Conservation (phyloP, 2,329 filamentous ascomycete genomes). For the Trichoderma harzianum region DNA sequence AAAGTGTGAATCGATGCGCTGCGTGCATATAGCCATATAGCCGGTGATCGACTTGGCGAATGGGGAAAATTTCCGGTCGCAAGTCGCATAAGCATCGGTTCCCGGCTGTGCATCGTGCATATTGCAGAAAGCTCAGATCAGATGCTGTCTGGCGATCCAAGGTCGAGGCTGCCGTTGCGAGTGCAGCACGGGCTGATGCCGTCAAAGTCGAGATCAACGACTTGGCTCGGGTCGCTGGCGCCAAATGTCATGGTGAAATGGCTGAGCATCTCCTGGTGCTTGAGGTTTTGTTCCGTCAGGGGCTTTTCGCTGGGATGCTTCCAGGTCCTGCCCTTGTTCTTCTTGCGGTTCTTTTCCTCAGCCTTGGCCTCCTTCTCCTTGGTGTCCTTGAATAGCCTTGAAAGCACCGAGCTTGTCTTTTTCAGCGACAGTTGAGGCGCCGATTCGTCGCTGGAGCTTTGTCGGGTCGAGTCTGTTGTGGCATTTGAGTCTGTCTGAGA, state of each 20-base stretch:
- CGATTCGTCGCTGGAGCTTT: constrained; percentile 26
- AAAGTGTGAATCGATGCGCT: not conserved
- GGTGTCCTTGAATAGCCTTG: constrained; percentile 28
- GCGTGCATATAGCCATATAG: constrained; percentile 5
- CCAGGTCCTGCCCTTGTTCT: constrained; percentile 25
- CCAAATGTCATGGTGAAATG: constrained; percentile 48
- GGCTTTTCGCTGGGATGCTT: constrained; percentile 45
- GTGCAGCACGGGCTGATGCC: constrained; percentile 47
- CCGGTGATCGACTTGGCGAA: constrained; percentile 12
- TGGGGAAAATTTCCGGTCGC: constrained; percentile 13
- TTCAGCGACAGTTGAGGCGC: constrained; percentile 26
- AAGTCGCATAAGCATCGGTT: constrained; percentile 13
- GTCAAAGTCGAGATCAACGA: constrained; percentile 33
- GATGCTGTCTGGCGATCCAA: constrained; percentile 23
- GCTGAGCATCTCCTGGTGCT: constrained; percentile 46
- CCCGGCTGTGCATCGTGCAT: not conserved
- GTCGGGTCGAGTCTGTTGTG: constrained; percentile 30
- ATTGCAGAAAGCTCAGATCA: not conserved
- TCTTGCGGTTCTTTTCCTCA: constrained; percentile 31
- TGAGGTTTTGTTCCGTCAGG: constrained; percentile 43
- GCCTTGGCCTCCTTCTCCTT: constrained; percentile 22
- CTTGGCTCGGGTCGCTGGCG: constrained; percentile 32
- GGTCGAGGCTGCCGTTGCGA: constrained; percentile 35
- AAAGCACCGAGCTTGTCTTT: constrained; percentile 31
- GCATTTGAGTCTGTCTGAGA: constrained; percentile 33